These are phyloP conservation scores for Colletotrichum tropicicola DNA, from an alignment of 2,329 filamentous ascomycete species.

Conservation along the genomic window DNA sequence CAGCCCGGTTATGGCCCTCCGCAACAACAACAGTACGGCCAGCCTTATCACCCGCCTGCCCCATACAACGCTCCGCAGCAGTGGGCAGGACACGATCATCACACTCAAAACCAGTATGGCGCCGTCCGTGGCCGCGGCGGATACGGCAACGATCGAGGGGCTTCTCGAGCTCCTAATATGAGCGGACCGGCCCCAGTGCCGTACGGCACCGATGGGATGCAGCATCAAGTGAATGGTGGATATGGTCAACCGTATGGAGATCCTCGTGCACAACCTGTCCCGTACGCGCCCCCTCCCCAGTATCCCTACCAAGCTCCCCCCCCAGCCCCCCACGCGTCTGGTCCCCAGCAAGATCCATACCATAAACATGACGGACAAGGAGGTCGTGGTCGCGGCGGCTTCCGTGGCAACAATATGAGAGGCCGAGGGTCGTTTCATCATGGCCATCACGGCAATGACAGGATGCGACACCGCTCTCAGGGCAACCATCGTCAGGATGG, in stretches of 20 bases:
- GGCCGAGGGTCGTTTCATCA: slow-evolving; percentile 11
- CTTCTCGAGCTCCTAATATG: slow-evolving; percentile 44
- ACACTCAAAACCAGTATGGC: slow-evolving; percentile 47
- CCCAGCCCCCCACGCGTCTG: slow-evolving; percentile 46
- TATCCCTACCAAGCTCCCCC: slow-evolving; percentile 48
- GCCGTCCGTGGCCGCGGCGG: slow-evolving; percentile 51
- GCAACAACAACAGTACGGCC: slow-evolving; percentile 46
- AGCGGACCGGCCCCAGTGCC: slow-evolving; percentile 43
- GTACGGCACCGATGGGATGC: slow-evolving; percentile 37
- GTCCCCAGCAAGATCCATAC: slow-evolving; percentile 43
- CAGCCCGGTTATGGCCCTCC: slow-evolving; percentile 53
- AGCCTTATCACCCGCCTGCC: slow-evolving; percentile 46
- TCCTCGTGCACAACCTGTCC: slow-evolving; percentile 43
- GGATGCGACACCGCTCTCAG: slow-evolving; percentile 20
- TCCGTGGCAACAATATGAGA: slow-evolving; percentile 41
- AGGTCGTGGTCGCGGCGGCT: slow-evolving; percentile 41
- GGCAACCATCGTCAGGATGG: slow-evolving; percentile 38
- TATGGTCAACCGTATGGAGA: slow-evolving; percentile 53
- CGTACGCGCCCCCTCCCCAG: slow-evolving; percentile 38
- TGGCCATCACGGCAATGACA: slow-evolving; percentile 51
- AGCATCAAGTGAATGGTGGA: slow-evolving; percentile 43
- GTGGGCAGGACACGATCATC: slow-evolving; percentile 43
- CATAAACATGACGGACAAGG: slow-evolving; percentile 41
- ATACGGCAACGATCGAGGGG: slow-evolving; percentile 54
- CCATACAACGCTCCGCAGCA: slow-evolving; percentile 41